These are phyloP conservation scores for Paramecium biaurelia DNA, from an alignment of 73 alveolate species.

Conservation along the genomic window DNA sequence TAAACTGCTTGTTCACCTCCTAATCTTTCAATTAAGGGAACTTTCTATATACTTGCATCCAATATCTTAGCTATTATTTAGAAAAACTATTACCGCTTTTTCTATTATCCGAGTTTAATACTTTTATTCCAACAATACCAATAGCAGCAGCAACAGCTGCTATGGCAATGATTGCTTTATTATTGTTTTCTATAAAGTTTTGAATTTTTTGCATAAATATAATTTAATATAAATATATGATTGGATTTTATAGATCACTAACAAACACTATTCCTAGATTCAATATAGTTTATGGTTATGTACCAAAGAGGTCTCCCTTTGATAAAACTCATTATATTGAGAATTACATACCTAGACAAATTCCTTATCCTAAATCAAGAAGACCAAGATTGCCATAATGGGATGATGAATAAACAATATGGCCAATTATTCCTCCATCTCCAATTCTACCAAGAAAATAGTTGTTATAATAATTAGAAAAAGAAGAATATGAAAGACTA, in stretches of 20 bases:
- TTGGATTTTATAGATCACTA: neutral
- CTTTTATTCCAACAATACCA: neutral
- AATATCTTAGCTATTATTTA: neutral
- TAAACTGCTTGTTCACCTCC: neutral
- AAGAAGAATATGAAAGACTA: conserved; percentile 18
- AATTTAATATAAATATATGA: neutral
- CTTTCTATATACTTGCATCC: conserved; percentile 5
- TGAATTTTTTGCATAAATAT: conserved; percentile 6
- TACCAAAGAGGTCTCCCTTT: conserved; percentile 18
- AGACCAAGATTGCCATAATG: conserved; percentile 30
- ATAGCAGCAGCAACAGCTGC: conserved; percentile 17
- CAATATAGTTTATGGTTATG: conserved; percentile 31
- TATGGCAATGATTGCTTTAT: neutral
- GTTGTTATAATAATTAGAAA: neutral
- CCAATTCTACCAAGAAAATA: neutral
- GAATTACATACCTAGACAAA: conserved; percentile 24
- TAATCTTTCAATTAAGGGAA: neutral
- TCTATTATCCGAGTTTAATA: neutral
- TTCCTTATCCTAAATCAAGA: conserved; percentile 19
- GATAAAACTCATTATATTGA: conserved; percentile 43
- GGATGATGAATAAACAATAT: conserved; percentile 27
- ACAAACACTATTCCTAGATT: neutral
- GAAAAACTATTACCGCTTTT: neutral
- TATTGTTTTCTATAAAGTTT: neutral
- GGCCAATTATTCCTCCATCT: conserved; percentile 37